Conservation (phyloP, 1,139 yeast species). For the Lodderomyces jiufengensis region DNA sequence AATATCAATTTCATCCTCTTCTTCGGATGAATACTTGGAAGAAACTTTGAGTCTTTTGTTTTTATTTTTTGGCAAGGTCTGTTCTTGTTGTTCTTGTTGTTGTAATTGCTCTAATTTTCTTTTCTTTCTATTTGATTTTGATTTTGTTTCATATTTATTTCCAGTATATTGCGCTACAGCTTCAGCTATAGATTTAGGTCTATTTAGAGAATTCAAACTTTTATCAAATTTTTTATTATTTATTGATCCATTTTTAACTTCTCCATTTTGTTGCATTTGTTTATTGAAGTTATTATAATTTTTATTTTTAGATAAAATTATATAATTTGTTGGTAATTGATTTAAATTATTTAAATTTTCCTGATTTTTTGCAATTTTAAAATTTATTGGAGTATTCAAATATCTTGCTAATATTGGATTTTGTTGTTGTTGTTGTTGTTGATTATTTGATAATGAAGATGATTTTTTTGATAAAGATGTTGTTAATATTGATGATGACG, state of each 20-base stretch:
- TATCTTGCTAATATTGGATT: conserved; percentile 54
- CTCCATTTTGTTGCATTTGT: conserved; percentile 1
- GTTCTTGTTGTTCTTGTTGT: conserved; percentile 2
- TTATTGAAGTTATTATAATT: neutral
- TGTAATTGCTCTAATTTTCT: conserved; percentile 14
- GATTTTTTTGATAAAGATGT: no score
- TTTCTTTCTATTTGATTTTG: conserved; percentile 34
- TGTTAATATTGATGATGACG: neutral
- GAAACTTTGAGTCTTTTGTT: no score
- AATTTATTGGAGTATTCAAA: conserved; percentile 55
- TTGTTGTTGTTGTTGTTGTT: neutral
- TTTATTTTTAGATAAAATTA: conserved; percentile 31
- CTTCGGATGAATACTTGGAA: conserved; percentile 7
- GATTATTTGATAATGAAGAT: neutral
- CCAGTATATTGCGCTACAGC: conserved; percentile 62
- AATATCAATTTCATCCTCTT: conserved; percentile 2
- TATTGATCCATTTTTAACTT: neutral
- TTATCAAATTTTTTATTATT: neutral
- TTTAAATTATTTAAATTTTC: conserved; percentile 21
- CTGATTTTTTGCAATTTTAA: conserved; percentile 48
- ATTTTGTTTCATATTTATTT: conserved; percentile 39
- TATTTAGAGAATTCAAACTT: neutral
- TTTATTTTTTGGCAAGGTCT: conserved; percentile 8
- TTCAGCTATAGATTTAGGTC: conserved; percentile 56
- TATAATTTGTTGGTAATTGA: conserved; percentile 16